phyloP scores from a whole-genome alignment of 306 rosid species.

The Glycine tomentella region DNA sequence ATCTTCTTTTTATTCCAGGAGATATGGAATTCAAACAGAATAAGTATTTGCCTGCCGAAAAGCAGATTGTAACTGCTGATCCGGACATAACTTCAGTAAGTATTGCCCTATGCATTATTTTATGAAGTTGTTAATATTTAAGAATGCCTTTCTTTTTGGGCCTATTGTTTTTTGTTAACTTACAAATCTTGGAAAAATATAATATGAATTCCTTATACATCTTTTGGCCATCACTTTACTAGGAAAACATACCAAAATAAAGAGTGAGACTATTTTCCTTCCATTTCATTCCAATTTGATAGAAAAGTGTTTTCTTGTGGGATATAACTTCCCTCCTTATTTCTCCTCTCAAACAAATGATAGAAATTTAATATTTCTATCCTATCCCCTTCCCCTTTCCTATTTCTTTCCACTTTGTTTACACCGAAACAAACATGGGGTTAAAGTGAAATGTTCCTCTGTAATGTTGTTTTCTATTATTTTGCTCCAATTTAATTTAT shows the following conservation, averaged over 20 bases:
- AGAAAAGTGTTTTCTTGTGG: neutral
- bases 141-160: neutral
- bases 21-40: slow-evolving; percentile 92
- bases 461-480: neutral
- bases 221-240: slow-evolving; percentile 16
- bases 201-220: slow-evolving; percentile 21
- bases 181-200: neutral
- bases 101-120: slow-evolving; percentile 6
- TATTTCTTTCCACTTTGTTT: neutral
- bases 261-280: neutral
- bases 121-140: no score
- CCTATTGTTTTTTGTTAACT: neutral
- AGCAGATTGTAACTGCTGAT: slow-evolving; percentile 88
- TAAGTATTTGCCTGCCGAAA: slow-evolving; percentile 77
- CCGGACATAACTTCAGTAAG: slow-evolving; percentile 84
- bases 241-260: neutral
- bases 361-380: neutral
- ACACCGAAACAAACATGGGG: neutral
- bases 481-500: slow-evolving; percentile 16
- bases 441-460: slow-evolving; percentile 10
- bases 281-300: neutral
- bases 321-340: neutral
- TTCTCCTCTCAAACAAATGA: neutral
- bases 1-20: slow-evolving; percentile 60
- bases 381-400: neutral